Percentiles rank a stretch among this genome's conserved stretches.
phyloP scores from a whole-genome alignment of 176 grass and related monocot genomes.

The Carex littledalei region DNA sequence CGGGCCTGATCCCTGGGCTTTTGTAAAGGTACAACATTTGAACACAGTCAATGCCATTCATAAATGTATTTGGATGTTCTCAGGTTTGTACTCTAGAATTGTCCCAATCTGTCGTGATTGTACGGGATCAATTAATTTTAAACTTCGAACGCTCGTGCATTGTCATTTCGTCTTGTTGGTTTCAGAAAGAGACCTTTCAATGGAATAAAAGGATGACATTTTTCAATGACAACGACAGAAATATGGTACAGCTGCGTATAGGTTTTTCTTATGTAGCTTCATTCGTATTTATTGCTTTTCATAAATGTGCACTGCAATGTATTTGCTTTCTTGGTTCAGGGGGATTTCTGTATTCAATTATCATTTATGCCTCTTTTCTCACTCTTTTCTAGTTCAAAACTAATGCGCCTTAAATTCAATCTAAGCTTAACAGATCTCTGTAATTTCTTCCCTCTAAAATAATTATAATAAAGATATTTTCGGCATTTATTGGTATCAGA shows the following conservation, averaged over 20 bases:
- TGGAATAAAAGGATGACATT: not conserved
- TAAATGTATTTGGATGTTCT: not conserved
- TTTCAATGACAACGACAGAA: slow-evolving; percentile 8
- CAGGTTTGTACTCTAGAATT: not conserved
- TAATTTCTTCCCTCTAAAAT: not conserved
- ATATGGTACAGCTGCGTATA: not conserved
- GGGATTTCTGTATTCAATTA: not conserved
- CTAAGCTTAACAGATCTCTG: not conserved
- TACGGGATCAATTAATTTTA: not conserved
- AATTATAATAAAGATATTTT: not conserved
- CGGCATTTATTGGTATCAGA: not conserved
- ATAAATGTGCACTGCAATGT: not conserved
- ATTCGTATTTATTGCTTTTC: not conserved
- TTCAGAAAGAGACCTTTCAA: not conserved
- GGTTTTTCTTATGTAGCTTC: not conserved
- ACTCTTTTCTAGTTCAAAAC: not conserved
- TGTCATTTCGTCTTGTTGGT: not conserved
- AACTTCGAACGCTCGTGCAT: not conserved
- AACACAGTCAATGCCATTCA: not conserved
- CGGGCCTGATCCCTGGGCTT: slow-evolving; percentile 77
- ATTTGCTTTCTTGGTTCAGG: not conserved
- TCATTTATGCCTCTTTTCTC: not conserved
- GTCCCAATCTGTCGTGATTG: not conserved
- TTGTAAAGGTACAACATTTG: slow-evolving; percentile 57
- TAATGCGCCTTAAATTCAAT: not conserved